A percentile compares a stretch with the other conserved stretches of the same genome.
These are phyloP conservation scores for Hanseniaspora taiwanica DNA, from an alignment of 805 yeast genomes.

Conservation along the genomic window DNA sequence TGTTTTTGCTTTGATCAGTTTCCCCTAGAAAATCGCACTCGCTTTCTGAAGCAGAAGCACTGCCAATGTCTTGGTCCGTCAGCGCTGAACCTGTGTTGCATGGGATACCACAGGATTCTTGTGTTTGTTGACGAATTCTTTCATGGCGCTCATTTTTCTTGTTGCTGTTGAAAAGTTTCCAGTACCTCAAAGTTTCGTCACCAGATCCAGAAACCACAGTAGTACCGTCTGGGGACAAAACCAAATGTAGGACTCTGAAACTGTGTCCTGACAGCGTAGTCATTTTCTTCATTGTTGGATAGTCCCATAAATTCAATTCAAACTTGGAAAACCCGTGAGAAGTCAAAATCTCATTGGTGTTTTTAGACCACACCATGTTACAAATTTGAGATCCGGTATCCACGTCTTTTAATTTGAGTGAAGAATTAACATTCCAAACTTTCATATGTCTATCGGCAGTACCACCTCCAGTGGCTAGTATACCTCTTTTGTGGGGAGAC, in stretches of 20 bases:
- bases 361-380: constrained; percentile 84
- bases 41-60: no score
- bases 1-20: no score
- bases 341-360: constrained; percentile 82
- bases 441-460: constrained; percentile 85
- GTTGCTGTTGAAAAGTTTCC: constrained; percentile 88
- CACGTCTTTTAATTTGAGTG: constrained; percentile 59
- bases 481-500: constrained; percentile 95
- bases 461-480: constrained; percentile 93
- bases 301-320: constrained; percentile 89
- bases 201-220: constrained; percentile 98
- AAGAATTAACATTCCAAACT: constrained; percentile 84
- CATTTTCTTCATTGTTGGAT: constrained; percentile 79
- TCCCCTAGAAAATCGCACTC: no score
- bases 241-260: constrained; percentile 75
- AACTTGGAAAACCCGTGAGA: constrained; percentile 90
- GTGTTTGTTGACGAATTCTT: constrained; percentile 2
- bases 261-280: constrained; percentile 93
- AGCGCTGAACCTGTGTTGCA: no score
- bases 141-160: constrained; percentile 44
- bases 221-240: constrained; percentile 91
- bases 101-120: no score
- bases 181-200: constrained; percentile 88
- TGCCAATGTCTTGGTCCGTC: no score
- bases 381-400: constrained; percentile 96